Conservation (phyloP, 495 filamentous ascomycete species). For the Pyrenula aspistea region DNA sequence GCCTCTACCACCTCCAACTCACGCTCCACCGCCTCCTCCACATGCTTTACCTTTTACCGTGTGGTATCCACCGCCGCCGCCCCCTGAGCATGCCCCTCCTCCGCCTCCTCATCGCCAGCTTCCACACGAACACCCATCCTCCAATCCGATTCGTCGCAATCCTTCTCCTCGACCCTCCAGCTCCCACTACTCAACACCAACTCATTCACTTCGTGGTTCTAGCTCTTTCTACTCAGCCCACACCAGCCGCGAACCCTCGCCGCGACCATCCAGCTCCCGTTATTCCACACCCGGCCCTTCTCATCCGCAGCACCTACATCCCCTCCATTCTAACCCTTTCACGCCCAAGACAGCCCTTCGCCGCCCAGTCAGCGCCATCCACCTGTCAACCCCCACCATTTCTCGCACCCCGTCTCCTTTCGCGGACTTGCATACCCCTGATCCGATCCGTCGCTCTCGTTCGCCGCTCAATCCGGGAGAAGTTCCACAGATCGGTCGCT, state of each 20-base stretch:
- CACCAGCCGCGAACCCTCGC: background rate
- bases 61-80: background rate
- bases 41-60: background rate
- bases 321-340: background rate
- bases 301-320: background rate
- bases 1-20: background rate
- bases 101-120: background rate
- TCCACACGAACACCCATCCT: background rate
- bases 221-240: background rate
- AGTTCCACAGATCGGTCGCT: constrained; percentile 14
- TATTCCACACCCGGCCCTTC: background rate
- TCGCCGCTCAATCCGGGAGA: background rate
- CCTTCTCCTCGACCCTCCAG: background rate
- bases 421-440: background rate
- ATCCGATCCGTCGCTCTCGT: background rate
- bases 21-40: background rate
- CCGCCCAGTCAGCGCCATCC: background rate
- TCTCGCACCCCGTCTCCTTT: background rate
- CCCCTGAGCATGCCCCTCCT: background rate
- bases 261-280: background rate
- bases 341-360: background rate
- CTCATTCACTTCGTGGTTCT: background rate
- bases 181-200: background rate
- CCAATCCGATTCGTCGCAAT: background rate
- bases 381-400: background rate